These are phyloP conservation scores for Aureobasidium lini DNA, from an alignment of 2,329 filamentous ascomycete species.

Conservation along the genomic window DNA sequence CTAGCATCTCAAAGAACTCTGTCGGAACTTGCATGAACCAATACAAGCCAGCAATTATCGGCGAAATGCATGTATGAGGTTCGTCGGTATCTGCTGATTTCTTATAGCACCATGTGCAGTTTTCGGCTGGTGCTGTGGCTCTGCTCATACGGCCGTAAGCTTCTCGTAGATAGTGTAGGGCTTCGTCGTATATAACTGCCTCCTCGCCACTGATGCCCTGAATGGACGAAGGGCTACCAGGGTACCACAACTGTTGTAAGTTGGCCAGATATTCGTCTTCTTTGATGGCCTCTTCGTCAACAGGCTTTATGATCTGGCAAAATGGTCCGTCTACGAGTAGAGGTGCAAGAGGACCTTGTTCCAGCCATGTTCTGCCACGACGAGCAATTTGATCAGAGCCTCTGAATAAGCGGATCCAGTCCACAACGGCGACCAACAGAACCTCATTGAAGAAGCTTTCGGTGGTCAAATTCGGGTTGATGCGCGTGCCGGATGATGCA, in stretches of 20 bases:
- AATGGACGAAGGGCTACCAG: background rate
- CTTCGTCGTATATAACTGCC: conserved; percentile 2
- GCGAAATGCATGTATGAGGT: background rate
- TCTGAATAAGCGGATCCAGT: conserved; percentile 11
- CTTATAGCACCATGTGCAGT: conserved; percentile 9
- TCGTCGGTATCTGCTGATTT: background rate
- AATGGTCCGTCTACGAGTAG: background rate
- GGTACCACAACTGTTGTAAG: conserved; percentile 3
- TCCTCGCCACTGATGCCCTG: background rate
- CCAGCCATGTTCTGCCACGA: conserved; percentile 8
- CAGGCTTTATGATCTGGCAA: background rate
- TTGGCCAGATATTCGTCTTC: conserved; percentile 9
- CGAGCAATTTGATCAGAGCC: conserved; percentile 4
- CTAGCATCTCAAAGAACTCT: conserved; percentile 10
- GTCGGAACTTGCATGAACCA: conserved; percentile 5
- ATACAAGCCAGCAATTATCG: background rate
- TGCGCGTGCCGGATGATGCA: conserved; percentile 2
- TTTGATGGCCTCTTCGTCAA: background rate
- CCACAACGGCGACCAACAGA: conserved; percentile 1
- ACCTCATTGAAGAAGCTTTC: conserved; percentile 10
- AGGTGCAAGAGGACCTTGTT: background rate
- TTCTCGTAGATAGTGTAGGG: conserved; percentile 6
- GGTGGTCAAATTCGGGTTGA: background rate
- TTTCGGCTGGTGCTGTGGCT: conserved; percentile 1
- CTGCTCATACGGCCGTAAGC: conserved; percentile 12